A percentile compares a stretch with the other conserved stretches of the same genome.
phyloP scores from a whole-genome alignment of 208 protist genomes.

The Zelonia costaricensis region DNA sequence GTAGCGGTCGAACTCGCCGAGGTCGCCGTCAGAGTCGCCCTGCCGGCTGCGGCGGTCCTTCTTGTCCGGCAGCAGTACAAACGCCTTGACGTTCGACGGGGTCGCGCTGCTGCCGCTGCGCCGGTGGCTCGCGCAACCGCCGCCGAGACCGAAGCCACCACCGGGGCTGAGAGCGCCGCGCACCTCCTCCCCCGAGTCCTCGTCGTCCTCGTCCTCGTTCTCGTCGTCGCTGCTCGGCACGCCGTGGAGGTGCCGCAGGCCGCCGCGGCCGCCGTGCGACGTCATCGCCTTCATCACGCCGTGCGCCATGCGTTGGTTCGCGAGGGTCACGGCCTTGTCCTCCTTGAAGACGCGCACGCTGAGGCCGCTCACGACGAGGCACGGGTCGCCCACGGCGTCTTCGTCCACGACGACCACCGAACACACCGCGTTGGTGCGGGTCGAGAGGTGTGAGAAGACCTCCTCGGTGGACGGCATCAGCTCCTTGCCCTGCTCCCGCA shows the following conservation, averaged over 20 bases:
- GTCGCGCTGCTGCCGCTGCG: background rate
- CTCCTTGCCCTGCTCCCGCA: slow-evolving; percentile 29
- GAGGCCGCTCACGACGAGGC: slow-evolving; percentile 26
- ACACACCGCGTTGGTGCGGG: slow-evolving; percentile 15
- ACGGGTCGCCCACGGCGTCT: slow-evolving; percentile 23
- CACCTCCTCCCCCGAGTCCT: background rate
- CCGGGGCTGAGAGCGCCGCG: background rate
- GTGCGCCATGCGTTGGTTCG: slow-evolving; percentile 1
- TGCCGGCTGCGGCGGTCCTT: background rate
- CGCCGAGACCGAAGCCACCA: background rate
- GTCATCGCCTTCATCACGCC: slow-evolving; percentile 1
- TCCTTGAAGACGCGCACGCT: slow-evolving; percentile 27
- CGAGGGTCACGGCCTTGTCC: slow-evolving; percentile 9
- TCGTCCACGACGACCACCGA: slow-evolving; percentile 27
- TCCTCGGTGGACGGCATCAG: slow-evolving; percentile 19
- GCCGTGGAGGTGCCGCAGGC: no score
- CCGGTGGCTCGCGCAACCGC: background rate
- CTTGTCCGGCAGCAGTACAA: slow-evolving; percentile 6
- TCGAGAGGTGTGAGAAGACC: slow-evolving; percentile 13
- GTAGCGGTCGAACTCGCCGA: slow-evolving; percentile 18
- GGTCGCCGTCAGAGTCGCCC: background rate
- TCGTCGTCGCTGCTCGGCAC: background rate
- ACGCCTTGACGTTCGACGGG: background rate
- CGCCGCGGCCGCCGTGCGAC: background rate
- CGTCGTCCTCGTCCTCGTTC: background rate